Percentiles rank a stretch among this genome's conserved stretches.
Evolutionary conservation across 768 basidiomycete species (phyloP).

Genomic region (Amanita muscaria): DNA sequence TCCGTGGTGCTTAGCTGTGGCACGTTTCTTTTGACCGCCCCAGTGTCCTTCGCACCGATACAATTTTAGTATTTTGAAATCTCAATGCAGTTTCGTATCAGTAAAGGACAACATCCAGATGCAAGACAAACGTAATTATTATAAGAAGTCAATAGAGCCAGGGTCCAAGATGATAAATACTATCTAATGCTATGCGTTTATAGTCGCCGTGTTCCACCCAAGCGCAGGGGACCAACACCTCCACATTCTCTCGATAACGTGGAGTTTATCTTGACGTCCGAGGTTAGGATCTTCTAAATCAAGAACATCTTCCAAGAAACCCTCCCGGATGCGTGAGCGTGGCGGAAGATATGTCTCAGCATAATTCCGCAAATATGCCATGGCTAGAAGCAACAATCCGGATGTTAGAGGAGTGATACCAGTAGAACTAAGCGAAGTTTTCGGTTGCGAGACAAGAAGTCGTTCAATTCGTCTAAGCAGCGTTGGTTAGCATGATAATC

Average conservation of each 20-base stretch:
- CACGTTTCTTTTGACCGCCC: no score
- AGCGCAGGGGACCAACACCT: conserved; percentile 70
- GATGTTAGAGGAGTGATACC: conserved; percentile 50
- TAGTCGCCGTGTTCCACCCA: conserved; percentile 38
- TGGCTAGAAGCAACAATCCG: conserved; percentile 65
- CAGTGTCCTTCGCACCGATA: no score
- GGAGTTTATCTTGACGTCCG: conserved; percentile 61
- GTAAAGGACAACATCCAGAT: no score
- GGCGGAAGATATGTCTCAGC: conserved; percentile 48
- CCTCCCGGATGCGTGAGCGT: conserved; percentile 55
- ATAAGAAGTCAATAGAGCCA: background rate
- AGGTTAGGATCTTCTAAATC: conserved; percentile 74
- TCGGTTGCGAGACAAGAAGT: conserved; percentile 45
- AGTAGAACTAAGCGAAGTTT: conserved; percentile 8
- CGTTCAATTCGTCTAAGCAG: conserved; percentile 67
- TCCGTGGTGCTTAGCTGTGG: no score
- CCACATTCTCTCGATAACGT: conserved; percentile 83
- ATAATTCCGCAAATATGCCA: conserved; percentile 57
- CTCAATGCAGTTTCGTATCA: no score
- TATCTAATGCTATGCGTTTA: background rate
- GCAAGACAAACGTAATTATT: background rate
- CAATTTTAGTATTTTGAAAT: no score
- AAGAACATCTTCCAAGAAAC: conserved; percentile 78
- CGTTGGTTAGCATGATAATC: no score
- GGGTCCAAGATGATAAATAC: background rate